Evolutionary conservation across 139 green algal genomes (phyloP), one percentile per base, ranked within the genome.

Genomic region (Chlorella sp.): DNA sequence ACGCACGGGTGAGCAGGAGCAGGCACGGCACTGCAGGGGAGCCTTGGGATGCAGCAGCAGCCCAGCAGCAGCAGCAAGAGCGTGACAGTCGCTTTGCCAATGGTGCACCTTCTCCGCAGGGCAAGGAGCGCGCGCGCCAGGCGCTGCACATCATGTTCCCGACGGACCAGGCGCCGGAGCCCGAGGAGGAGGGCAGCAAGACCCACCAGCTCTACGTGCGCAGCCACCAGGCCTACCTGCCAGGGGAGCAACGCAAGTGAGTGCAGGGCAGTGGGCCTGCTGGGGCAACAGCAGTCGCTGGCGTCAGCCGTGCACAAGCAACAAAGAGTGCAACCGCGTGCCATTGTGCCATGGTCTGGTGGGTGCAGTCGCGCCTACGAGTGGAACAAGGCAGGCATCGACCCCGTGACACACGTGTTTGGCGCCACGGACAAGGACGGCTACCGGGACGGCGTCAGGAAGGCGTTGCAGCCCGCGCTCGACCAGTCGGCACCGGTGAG

Each of bases 191-290:
- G 35, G 33, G 59, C 27, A 63, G 3, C 27, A 26, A 50, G 4
- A 35, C 70, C 0, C 74, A 69, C 29, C 1, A 68, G 26, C 36
- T 81, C 62, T 93, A 93, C 71, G 62, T 90, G 6, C 68, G 59
- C 3, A 88, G 75, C n/a, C 88, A 93, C 70, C 76, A 50, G 0
- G 80, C 85, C 29, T 91, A 84, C 73, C 71, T 22, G 14, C 87
- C 87, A 31, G 83, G 83, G 75, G 68, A 72, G 67, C 62, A 72
- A 26, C 74, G 74, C 35, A 51, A 24, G 49, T 50, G 42, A 29
- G 68, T n/a, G n/a, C n/a, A n/a, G n/a, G n/a, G n/a, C n/a, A n/a
- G n/a, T n/a, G n/a, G n/a, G n/a, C n/a, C n/a, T n/a, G n/a, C n/a
- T n/a, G n/a, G n/a, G n/a, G n/a, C n/a, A n/a, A n/a, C n/a, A n/a